A percentile compares a stretch with the other conserved stretches of the same genome.
phyloP scores from a whole-genome alignment of 2,329 filamentous ascomycete genomes.

The Aspergillus costaricaensis region DNA sequence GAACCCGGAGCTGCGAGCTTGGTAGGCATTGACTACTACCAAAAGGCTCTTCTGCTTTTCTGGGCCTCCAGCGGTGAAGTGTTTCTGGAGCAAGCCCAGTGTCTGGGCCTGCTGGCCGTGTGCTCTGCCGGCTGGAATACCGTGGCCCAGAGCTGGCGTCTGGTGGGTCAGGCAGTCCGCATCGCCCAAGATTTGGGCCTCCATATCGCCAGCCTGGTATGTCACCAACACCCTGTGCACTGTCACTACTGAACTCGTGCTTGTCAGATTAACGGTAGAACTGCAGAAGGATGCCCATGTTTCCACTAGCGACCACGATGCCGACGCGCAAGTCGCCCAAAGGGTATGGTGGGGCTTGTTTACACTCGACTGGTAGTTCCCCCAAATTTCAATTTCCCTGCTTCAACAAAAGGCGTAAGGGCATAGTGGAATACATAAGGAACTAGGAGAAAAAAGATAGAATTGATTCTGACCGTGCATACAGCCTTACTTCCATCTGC shows the following conservation, averaged over 20 bases:
- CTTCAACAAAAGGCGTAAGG: no score
- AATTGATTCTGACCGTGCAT: no score
- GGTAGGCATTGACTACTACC: slow-evolving; percentile 6
- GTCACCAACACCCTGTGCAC: no score
- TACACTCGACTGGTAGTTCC: slow-evolving; percentile 4
- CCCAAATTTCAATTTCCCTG: no score
- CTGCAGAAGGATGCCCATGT: no score
- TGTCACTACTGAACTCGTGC: no score
- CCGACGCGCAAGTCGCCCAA: background rate
- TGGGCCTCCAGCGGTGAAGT: slow-evolving; percentile 3
- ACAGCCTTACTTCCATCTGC: background rate
- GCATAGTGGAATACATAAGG: no score
- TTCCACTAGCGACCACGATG: background rate
- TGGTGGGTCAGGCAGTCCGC: slow-evolving; percentile 1
- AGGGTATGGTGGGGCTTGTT: slow-evolving; percentile 2
- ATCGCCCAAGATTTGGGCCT: slow-evolving; percentile 8
- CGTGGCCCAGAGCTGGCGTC: slow-evolving; percentile 1
- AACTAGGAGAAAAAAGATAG: no score
- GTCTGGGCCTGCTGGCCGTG: background rate
- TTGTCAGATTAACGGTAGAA: no score
- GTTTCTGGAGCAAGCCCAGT: slow-evolving; percentile 7
- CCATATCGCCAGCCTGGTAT: background rate
- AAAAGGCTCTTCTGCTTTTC: slow-evolving; percentile 3
- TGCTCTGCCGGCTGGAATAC: slow-evolving; percentile 9
- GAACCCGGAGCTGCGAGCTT: background rate